These are phyloP conservation scores for Lachancea nothofagi DNA, from an alignment of 805 yeast genomes.

Conservation along the genomic window DNA sequence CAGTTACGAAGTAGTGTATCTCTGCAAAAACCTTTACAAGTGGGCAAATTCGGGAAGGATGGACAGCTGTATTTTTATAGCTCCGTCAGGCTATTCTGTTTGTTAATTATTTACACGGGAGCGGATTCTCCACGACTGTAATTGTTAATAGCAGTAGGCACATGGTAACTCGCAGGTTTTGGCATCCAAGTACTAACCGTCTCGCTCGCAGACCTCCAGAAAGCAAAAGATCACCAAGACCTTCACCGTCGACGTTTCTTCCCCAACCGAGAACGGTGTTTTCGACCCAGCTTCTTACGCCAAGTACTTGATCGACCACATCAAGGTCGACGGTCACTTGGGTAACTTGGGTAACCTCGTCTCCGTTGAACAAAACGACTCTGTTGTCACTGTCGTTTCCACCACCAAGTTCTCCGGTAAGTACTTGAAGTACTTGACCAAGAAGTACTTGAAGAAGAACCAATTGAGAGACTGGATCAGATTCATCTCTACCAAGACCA, in stretches of 20 bases:
- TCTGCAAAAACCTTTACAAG: conserved; percentile 1
- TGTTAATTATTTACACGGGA: conserved; percentile 28
- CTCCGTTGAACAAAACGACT: conserved; percentile 83
- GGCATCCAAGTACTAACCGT: conserved; percentile 10
- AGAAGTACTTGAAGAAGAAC: conserved; percentile 99
- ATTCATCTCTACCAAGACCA: conserved; percentile 92
- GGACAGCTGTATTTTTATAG: conserved; percentile 1
- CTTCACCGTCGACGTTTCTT: conserved; percentile 92
- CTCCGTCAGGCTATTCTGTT: conserved; percentile 22
- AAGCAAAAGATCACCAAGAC: conserved; percentile 78
- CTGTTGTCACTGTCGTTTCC: conserved; percentile 82
- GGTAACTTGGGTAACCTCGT: conserved; percentile 97
- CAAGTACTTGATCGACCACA: conserved; percentile 97
- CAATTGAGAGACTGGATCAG: conserved; percentile 99
- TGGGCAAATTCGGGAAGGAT: not conserved
- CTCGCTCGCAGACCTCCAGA: conserved; percentile 60
- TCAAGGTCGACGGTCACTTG: conserved; percentile 94
- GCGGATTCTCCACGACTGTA: conserved; percentile 16
- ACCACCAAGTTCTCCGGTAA: conserved; percentile 98
- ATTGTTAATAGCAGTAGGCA: conserved; percentile 39
- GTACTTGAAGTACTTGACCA: conserved; percentile 98
- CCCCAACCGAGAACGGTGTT: conserved; percentile 96
- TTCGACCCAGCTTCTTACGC: conserved; percentile 97
- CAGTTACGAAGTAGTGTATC: conserved; percentile 4
- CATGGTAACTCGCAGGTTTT: conserved; percentile 13